Percentiles rank a stretch among this genome's conserved stretches.
Evolutionary conservation across 1,284 basidiomycete species (phyloP).

Genomic region (Xerocomus cyaneibrunnescens): DNA sequence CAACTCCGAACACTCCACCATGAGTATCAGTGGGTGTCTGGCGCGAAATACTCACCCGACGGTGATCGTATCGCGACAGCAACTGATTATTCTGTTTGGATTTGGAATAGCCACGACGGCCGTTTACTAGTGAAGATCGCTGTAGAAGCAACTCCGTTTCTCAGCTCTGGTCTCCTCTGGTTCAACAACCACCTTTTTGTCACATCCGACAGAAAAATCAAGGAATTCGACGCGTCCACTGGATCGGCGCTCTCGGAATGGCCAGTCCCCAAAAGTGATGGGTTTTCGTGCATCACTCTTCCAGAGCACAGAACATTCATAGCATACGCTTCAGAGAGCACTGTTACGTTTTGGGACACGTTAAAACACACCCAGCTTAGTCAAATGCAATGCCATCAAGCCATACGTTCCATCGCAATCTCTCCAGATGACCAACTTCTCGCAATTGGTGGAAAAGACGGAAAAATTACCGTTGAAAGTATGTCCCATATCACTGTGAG

Average conservation of each 20-base stretch:
- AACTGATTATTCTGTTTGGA: neutral
- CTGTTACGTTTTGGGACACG: neutral
- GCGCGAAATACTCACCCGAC: neutral
- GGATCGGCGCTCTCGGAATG: neutral
- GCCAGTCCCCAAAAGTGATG: neutral
- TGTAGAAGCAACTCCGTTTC: neutral
- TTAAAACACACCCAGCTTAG: neutral
- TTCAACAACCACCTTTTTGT: neutral
- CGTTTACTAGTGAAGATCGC: neutral
- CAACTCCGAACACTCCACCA: neutral
- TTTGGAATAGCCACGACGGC: neutral
- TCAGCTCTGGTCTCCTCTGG: slow-evolving; percentile 1
- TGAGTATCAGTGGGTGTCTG: neutral
- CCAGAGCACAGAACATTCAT: neutral
- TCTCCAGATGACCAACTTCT: neutral
- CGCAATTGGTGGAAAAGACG: neutral
- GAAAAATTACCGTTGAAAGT: neutral
- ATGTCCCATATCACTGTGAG: neutral
- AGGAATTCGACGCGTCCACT: neutral
- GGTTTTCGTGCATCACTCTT: neutral
- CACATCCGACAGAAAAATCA: neutral
- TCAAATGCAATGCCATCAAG: neutral
- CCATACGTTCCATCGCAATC: neutral
- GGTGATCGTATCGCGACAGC: slow-evolving; percentile 1
- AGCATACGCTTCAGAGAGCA: neutral